phyloP scores from a whole-genome alignment of 2,329 filamentous ascomycete genomes.

The Aspergillus proliferans region DNA sequence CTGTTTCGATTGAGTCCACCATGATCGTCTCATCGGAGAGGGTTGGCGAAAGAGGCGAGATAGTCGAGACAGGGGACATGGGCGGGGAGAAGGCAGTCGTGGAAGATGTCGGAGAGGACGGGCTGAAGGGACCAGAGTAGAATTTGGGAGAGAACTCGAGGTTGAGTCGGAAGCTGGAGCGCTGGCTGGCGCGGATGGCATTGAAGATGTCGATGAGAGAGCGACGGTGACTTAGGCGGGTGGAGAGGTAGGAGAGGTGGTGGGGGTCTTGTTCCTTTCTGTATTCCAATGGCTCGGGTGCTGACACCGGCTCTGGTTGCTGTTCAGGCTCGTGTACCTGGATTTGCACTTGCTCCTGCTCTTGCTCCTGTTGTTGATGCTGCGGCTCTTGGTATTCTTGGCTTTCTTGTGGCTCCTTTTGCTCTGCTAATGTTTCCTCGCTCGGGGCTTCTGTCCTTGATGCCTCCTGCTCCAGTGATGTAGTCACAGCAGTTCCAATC shows the following conservation, averaged over 20 bases:
- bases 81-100: neutral
- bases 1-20: neutral
- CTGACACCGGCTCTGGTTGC: neutral
- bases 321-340: neutral
- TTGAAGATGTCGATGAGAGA: neutral
- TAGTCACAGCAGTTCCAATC: neutral
- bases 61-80: neutral
- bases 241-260: neutral
- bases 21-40: neutral
- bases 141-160: neutral
- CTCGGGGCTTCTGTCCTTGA: neutral
- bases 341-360: neutral
- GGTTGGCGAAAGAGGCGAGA: neutral
- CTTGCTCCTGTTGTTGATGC: neutral
- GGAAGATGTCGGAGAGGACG: neutral
- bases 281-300: neutral
- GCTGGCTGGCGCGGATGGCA: neutral
- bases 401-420: neutral
- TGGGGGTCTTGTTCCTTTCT: neutral
- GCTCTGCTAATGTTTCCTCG: neutral
- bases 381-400: neutral
- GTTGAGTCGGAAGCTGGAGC: neutral
- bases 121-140: neutral
- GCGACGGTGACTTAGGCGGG: neutral
- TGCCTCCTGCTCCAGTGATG: neutral